Evolutionary conservation across 2,329 filamentous ascomycete species (phyloP).

Genomic region (Claviceps pusilla): DNA sequence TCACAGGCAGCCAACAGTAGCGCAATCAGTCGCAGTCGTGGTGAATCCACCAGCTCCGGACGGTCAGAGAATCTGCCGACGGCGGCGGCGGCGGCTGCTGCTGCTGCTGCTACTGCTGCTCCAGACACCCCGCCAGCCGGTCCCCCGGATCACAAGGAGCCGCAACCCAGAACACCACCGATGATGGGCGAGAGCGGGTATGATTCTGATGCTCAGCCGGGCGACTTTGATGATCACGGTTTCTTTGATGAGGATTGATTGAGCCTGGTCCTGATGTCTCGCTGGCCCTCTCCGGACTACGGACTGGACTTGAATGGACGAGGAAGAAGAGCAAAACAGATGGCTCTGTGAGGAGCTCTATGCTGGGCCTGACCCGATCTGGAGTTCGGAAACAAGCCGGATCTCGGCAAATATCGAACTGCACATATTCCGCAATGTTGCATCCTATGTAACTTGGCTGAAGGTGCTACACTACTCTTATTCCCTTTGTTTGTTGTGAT

Average conservation of each 20-base stretch:
- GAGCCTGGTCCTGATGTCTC: background rate
- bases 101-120: constrained; percentile 1
- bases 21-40: constrained; percentile 8
- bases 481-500: constrained; percentile 2
- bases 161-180: constrained; percentile 40
- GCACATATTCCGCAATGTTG: background rate
- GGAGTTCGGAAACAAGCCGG: background rate
- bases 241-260: constrained; percentile 38
- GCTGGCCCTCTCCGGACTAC: background rate
- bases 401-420: background rate
- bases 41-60: constrained; percentile 19
- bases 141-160: constrained; percentile 21
- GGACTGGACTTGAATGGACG: background rate
- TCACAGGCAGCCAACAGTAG: constrained; percentile 21
- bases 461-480: background rate
- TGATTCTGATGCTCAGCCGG: constrained; percentile 45
- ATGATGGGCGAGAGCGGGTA: constrained; percentile 46
- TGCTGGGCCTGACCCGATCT: background rate
- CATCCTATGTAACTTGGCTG: background rate
- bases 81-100: background rate
- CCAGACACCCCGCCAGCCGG: constrained; percentile 27
- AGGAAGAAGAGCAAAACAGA: background rate
- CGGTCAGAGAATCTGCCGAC: constrained; percentile 26
- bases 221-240: constrained; percentile 43
- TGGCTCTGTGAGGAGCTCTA: background rate